Evolutionary conservation across 2,329 filamentous ascomycete species (phyloP).

Genomic region (Dactylonectria macrodidyma): DNA sequence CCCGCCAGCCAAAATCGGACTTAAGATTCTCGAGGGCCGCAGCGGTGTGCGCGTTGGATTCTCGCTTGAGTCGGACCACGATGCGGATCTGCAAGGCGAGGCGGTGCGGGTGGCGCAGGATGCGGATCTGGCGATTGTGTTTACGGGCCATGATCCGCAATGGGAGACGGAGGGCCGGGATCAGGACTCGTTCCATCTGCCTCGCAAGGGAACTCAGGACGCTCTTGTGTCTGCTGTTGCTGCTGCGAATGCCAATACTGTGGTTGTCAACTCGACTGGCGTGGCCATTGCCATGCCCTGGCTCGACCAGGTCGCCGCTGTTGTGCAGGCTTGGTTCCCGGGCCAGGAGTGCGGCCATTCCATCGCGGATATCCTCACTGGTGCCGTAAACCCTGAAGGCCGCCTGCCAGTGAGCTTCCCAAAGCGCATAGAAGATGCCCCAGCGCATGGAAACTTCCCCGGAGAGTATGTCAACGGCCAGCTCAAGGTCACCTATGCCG

Average conservation of each 20-base stretch:
- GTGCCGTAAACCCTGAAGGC: slow-evolving; percentile 73
- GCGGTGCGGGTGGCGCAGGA: slow-evolving; percentile 70
- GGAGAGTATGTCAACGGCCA: slow-evolving; percentile 56
- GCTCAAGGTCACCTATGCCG: slow-evolving; percentile 70
- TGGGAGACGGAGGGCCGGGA: slow-evolving; percentile 71
- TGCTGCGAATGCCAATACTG: slow-evolving; percentile 69
- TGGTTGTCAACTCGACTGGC: slow-evolving; percentile 75
- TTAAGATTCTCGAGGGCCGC: slow-evolving; percentile 48
- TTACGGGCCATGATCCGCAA: slow-evolving; percentile 70
- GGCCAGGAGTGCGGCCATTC: slow-evolving; percentile 79
- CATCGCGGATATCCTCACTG: slow-evolving; percentile 76
- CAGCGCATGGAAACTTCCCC: slow-evolving; percentile 73
- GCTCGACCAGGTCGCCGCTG: slow-evolving; percentile 66
- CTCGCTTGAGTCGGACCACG: slow-evolving; percentile 49
- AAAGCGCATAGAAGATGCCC: slow-evolving; percentile 70
- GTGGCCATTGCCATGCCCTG: slow-evolving; percentile 72
- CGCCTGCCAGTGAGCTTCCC: slow-evolving; percentile 77
- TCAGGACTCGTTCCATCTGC: slow-evolving; percentile 78
- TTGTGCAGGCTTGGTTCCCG: slow-evolving; percentile 78
- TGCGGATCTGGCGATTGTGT: slow-evolving; percentile 70
- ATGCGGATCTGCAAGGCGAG: slow-evolving; percentile 55
- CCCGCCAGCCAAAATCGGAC: slow-evolving; percentile 47
- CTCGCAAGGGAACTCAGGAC: slow-evolving; percentile 66
- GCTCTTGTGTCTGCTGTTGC: slow-evolving; percentile 70
- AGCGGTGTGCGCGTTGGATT: slow-evolving; percentile 50